Conservation (phyloP, 1,139 yeast genomes). For the Lodderomyces pseudojiufengensis region DNA sequence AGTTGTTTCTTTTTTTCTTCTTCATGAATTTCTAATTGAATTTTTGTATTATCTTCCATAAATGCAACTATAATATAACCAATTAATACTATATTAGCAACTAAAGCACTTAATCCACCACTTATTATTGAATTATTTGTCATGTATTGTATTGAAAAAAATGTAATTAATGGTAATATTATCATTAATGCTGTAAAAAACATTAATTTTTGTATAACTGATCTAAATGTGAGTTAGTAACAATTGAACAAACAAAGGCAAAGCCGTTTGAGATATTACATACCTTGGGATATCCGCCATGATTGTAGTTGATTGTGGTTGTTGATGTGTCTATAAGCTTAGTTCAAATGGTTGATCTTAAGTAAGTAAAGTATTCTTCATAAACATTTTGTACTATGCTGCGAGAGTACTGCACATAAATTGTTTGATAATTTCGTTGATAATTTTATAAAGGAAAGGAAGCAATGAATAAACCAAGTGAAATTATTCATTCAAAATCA, state of each 20-base stretch:
- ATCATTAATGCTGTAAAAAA: conserved; percentile 91
- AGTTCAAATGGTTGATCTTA: no score
- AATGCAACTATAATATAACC: conserved; percentile 88
- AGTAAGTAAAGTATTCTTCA: no score
- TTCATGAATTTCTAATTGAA: conserved; percentile 18
- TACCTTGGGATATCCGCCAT: conserved; percentile 63
- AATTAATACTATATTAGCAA: conserved; percentile 82
- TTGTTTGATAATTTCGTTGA: no score
- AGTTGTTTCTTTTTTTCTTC: conserved; percentile 12
- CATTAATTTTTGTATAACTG: conserved; percentile 69
- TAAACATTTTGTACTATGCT: no score
- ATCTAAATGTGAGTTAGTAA: conserved; percentile 25
- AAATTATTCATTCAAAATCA: no score
- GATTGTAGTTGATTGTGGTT: conserved; percentile 5
- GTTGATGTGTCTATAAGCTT: neutral
- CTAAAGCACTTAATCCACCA: conserved; percentile 87
- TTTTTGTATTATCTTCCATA: conserved; percentile 60
- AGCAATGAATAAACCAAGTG: no score
- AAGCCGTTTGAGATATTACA: conserved; percentile 19
- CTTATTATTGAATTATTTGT: conserved; percentile 65
- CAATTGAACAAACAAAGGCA: neutral
- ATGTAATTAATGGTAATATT: conserved; percentile 66
- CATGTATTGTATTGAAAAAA: conserved; percentile 60
- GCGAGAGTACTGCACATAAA: neutral
- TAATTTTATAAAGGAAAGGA: no score